Base-by-base conservation (phyloP, 2,329 filamentous ascomycete species). In the Ilyonectria destructans region DNA sequence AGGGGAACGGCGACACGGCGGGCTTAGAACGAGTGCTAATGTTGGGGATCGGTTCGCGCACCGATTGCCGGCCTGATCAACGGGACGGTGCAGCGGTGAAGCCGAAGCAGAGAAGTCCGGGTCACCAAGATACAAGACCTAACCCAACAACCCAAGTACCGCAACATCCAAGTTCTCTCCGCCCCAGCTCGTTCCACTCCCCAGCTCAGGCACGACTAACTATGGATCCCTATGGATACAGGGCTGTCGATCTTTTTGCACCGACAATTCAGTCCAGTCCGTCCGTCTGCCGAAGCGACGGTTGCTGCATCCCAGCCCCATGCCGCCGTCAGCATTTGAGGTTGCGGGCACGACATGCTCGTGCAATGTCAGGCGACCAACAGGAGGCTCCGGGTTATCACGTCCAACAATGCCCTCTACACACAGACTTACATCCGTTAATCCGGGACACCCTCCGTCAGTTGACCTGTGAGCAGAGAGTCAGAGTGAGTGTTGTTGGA, bases 361-460 rank as follows among this genome's bases (percentile, higher is more conserved):
- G 59, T 45, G 51, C 37, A 43, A 29, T 52, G 49, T 52, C 26
- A 8, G 15, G 49, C 45, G 51, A 21, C 63, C 58, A 62, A 62
- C 52, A 29, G 35, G 21, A 31, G 21, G 17, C 33, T 17, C 13
- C 49, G 49, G 45, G 37, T 35, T 55, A 56, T 61, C 64, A 58
- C 58, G 52, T 62, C 52, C 58, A 33, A 33, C 37, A 15, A 40
- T 40, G 15, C 13, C 6, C 6, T 26, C 7, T 43, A 43, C 40
- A 43, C 6, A 43, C 17, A 49, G 19, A 58, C 21, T n/a, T 35
- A 35, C 49, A 33, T 35, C 51, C 51, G 51, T 35, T 54, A 55
- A 65, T 37, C 62, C 62, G 63, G 51, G 55, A 43, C 63, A 49
- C 56, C 35, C 43, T 9, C 55, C 57, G 51, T 56, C 40, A 43